Conservation (phyloP, 768 basidiomycete genomes). For the Termitomyces sp. region DNA sequence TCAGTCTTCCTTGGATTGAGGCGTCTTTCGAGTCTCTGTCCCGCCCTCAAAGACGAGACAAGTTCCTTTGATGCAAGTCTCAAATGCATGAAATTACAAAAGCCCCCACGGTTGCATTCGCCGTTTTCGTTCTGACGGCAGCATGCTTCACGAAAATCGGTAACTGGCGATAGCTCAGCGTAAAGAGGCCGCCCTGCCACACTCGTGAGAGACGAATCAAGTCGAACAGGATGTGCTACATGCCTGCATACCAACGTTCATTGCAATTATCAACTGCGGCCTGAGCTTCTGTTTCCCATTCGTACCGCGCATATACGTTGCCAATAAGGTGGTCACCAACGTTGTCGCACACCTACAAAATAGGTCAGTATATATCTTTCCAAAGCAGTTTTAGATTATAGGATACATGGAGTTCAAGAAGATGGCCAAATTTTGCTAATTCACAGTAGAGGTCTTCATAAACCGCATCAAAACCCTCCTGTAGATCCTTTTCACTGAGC, state of each 20-base stretch:
- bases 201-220: constrained; percentile 4
- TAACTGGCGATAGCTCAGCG: constrained; percentile 97
- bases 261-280: constrained; percentile 90
- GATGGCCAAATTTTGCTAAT: constrained; percentile 89
- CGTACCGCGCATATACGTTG: constrained; percentile 96
- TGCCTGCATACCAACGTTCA: constrained; percentile 97
- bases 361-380: neutral
- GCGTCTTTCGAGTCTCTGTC: constrained; percentile 80
- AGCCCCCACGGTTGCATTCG: constrained; percentile 95
- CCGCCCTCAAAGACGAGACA: constrained; percentile 69
- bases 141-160: constrained; percentile 98
- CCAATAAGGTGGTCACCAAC: constrained; percentile 99
- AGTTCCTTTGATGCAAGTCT: constrained; percentile 83
- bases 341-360: constrained; percentile 85
- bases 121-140: constrained; percentile 99
- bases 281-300: constrained; percentile 98
- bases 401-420: constrained; percentile 91
- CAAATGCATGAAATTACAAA: constrained; percentile 99
- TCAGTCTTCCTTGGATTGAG: constrained; percentile 61
- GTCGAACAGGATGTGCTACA: constrained; percentile 20
- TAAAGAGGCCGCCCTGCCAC: constrained; percentile 81
- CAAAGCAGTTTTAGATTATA: constrained; percentile 10
- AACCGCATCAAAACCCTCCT: constrained; percentile 91
- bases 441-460: constrained; percentile 96
- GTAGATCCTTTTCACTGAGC: constrained; percentile 79